phyloP scores from a whole-genome alignment of 345 rosid genomes.

The Bruguiera parviflora region DNA sequence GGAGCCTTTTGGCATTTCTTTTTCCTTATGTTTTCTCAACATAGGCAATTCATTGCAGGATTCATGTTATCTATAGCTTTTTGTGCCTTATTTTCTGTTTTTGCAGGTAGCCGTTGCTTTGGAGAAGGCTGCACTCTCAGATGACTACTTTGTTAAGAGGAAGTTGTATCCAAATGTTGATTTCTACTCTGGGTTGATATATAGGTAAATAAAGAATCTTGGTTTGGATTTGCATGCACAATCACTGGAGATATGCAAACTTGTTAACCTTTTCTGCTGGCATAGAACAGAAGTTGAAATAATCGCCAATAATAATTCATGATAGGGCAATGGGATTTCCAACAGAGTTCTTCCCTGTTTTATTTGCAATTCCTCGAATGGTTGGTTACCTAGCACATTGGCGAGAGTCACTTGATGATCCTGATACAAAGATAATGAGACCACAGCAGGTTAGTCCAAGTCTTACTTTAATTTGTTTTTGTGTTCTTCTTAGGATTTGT shows the following conservation, averaged over 20 bases:
- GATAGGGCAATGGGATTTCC: constrained; percentile 98
- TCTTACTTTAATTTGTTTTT: too few relatives aligned
- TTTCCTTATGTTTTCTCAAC: background rate
- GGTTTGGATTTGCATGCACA: background rate
- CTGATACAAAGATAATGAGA: constrained; percentile 97
- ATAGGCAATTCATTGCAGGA: background rate
- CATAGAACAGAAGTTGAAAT: constrained; percentile 6
- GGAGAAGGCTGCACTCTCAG: constrained; percentile 95
- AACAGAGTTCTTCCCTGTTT: constrained; percentile 85
- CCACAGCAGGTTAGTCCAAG: constrained; percentile 72
- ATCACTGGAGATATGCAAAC: constrained; percentile 1
- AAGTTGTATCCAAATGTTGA: constrained; percentile 96
- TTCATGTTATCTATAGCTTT: constrained; percentile 2
- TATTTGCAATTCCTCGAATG: constrained; percentile 96
- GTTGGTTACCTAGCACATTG: constrained; percentile 96
- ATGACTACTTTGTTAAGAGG: constrained; percentile 85
- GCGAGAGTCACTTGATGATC: constrained; percentile 94
- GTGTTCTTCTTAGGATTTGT: too few relatives aligned
- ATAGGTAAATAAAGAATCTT: constrained; percentile 46
- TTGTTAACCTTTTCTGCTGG: background rate
- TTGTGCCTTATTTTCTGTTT: constrained; percentile 9
- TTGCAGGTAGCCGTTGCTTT: constrained; percentile 88
- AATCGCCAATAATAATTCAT: background rate
- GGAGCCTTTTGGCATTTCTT: background rate
- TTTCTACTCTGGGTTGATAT: constrained; percentile 94